Conservation (phyloP, 169 alveolate species). For the Condylostoma magnum region DNA sequence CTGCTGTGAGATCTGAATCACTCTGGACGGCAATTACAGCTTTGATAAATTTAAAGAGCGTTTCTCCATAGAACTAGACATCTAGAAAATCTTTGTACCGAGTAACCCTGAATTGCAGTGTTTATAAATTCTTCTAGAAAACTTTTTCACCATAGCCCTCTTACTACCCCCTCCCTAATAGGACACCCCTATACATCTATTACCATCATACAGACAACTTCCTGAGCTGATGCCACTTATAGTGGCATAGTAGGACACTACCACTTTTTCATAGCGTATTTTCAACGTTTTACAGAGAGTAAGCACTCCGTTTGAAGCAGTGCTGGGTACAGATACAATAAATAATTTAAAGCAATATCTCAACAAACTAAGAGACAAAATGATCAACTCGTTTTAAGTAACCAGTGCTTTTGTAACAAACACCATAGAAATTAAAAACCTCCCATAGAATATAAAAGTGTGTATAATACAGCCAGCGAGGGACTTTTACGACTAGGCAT, state of each 20-base stretch:
- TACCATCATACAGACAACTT: background rate
- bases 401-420: conserved; percentile 24
- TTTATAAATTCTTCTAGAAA: background rate
- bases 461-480: conserved; percentile 21
- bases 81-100: background rate
- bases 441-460: background rate
- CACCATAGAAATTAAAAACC: background rate
- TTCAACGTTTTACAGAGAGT: background rate
- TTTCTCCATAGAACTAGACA: background rate
- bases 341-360: background rate
- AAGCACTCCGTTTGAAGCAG: background rate
- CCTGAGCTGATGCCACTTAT: conserved; percentile 16
- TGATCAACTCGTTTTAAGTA: background rate
- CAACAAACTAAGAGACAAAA: background rate
- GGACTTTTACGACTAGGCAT: conserved; percentile 22
- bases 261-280: background rate
- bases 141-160: background rate
- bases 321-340: conserved; percentile 8
- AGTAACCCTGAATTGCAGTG: background rate
- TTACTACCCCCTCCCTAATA: background rate
- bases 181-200: conserved; percentile 2
- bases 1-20: background rate
- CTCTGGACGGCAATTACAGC: background rate
- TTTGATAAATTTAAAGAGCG: background rate
- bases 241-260: conserved; percentile 8